Conservation (phyloP, 2,329 filamentous ascomycete genomes). For the Xylaria polymorpha region DNA sequence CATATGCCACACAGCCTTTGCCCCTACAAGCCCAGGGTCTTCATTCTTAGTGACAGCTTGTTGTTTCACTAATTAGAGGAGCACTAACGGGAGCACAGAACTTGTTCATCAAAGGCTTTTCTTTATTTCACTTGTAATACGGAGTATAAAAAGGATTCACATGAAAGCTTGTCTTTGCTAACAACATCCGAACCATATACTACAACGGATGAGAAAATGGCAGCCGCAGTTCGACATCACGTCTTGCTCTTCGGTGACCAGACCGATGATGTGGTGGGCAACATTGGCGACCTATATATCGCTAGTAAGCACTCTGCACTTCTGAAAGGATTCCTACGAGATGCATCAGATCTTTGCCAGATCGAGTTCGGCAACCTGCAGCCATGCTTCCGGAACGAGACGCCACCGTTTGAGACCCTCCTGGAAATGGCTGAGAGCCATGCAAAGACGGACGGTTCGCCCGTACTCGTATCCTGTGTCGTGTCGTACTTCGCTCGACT, state of each 20-base stretch:
- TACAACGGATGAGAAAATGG: neutral
- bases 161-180: neutral
- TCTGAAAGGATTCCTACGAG: slow-evolving; percentile 32
- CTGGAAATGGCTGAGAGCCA: slow-evolving; percentile 36
- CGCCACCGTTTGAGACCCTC: slow-evolving; percentile 33
- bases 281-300: slow-evolving; percentile 26
- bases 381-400: slow-evolving; percentile 30
- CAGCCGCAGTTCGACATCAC: slow-evolving; percentile 16
- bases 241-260: slow-evolving; percentile 40
- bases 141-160: neutral
- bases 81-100: neutral
- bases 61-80: neutral
- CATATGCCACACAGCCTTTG: neutral
- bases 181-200: neutral
- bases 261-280: slow-evolving; percentile 32
- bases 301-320: slow-evolving; percentile 29
- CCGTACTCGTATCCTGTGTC: slow-evolving; percentile 34
- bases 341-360: slow-evolving; percentile 36
- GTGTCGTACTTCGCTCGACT: slow-evolving; percentile 38
- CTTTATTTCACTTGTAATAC: neutral
- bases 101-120: neutral
- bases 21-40: neutral
- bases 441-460: slow-evolving; percentile 35
- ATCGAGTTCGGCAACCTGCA: slow-evolving; percentile 36
- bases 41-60: neutral